These are phyloP conservation scores for Beta vulgaris DNA, from an alignment of 148 eudicot species.

Conservation along the genomic window DNA sequence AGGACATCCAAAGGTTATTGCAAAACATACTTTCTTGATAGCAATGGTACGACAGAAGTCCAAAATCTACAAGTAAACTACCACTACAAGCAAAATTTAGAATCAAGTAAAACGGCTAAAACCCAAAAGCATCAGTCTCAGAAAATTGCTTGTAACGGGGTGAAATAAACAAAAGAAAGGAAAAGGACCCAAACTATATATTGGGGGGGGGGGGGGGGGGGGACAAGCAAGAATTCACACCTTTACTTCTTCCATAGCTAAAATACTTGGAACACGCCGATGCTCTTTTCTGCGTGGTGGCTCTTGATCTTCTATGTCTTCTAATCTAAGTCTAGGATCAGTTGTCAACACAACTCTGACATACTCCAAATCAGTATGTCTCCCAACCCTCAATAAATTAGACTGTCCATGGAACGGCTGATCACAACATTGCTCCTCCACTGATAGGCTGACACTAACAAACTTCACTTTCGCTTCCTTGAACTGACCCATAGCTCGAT, in stretches of 20 bases:
- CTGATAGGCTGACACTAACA: constrained; percentile 67
- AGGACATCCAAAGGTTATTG: too few species aligned
- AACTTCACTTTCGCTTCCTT: constrained; percentile 88
- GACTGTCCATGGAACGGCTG: constrained; percentile 40
- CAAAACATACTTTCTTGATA: background rate
- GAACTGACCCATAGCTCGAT: constrained; percentile 86
- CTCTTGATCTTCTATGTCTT: constrained; percentile 81
- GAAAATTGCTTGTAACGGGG: background rate
- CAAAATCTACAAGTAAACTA: background rate
- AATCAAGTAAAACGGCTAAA: background rate
- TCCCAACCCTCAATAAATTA: constrained; percentile 36
- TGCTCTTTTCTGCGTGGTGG: constrained; percentile 87
- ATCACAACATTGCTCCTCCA: constrained; percentile 52
- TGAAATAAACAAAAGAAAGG: background rate
- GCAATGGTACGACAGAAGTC: background rate
- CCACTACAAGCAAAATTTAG: background rate
- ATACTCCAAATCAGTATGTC: constrained; percentile 54
- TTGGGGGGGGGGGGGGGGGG: background rate
- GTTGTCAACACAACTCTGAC: constrained; percentile 86
- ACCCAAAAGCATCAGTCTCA: background rate
- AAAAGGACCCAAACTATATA: background rate
- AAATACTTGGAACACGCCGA: constrained; percentile 94
- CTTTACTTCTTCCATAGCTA: constrained; percentile 99
- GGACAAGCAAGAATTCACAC: constrained; percentile 31
- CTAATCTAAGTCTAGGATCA: constrained; percentile 84